A percentile compares a stretch with the other conserved stretches of the same genome.
Evolutionary conservation across 2,329 filamentous ascomycete species (phyloP).

Genomic region (Penicillium sclerotigenum): DNA sequence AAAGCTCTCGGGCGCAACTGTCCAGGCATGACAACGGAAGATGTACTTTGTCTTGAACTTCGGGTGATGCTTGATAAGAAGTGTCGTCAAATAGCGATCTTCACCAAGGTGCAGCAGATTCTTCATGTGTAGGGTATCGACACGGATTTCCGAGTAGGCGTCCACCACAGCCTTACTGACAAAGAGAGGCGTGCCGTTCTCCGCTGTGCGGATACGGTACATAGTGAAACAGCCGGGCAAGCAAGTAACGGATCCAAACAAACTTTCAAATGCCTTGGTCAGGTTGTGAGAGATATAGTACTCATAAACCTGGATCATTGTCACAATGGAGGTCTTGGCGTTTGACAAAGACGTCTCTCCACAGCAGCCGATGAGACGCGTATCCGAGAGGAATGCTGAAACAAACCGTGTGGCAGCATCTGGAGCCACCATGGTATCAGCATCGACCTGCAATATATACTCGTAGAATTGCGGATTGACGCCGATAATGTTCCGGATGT

Average conservation of each 20-base stretch:
- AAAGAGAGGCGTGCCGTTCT: constrained; percentile 92
- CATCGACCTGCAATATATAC: constrained; percentile 93
- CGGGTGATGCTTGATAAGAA: constrained; percentile 86
- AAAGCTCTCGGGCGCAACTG: constrained; percentile 93
- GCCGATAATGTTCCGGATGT: constrained; percentile 97
- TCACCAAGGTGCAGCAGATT: constrained; percentile 95
- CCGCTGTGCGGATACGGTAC: constrained; percentile 93
- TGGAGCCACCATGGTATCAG: constrained; percentile 86
- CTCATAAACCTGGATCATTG: constrained; percentile 99
- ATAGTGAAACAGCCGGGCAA: constrained; percentile 98
- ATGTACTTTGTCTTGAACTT: constrained; percentile 99
- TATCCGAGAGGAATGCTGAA: constrained; percentile 84
- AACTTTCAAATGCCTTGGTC: constrained; percentile 92
- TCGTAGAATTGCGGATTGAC: constrained; percentile 99
- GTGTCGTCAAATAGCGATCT: constrained; percentile 92
- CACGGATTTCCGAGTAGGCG: constrained; percentile 84
- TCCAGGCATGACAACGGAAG: constrained; percentile 89
- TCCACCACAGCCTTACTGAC: constrained; percentile 90
- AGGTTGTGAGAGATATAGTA: constrained; percentile 99
- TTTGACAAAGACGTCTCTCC: constrained; percentile 94
- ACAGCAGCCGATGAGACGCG: constrained; percentile 86
- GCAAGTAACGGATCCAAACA: constrained; percentile 97
- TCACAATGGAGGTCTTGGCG: constrained; percentile 86
- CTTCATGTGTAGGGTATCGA: constrained; percentile 98
- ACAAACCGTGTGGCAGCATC: constrained; percentile 93